These are phyloP conservation scores for Sordariomycetes sp. DNA, from an alignment of 2,329 filamentous ascomycete species.

Conservation along the genomic window DNA sequence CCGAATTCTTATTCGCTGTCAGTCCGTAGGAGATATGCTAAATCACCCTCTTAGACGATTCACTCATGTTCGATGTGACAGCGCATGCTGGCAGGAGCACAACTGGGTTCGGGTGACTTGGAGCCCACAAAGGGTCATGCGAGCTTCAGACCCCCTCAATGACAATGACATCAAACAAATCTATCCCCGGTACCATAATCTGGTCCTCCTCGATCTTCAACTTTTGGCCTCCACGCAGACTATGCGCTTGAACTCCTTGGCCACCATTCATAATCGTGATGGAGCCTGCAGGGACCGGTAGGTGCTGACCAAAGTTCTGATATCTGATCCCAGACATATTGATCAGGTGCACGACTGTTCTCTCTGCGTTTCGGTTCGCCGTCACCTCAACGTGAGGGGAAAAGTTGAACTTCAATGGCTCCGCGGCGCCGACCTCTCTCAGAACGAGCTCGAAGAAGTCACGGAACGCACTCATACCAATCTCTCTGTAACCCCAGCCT, in stretches of 20 bases:
- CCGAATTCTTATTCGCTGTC: too few relatives aligned
- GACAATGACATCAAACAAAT: slow-evolving; percentile 7
- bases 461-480: slow-evolving; percentile 5
- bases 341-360: slow-evolving; percentile 6
- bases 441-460: slow-evolving; percentile 5
- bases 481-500: slow-evolving; percentile 6
- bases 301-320: slow-evolving; percentile 7
- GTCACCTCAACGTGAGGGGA: slow-evolving; percentile 7
- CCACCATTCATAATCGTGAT: slow-evolving; percentile 2
- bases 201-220: slow-evolving; percentile 5
- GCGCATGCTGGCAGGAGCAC: too few relatives aligned
- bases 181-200: slow-evolving; percentile 6
- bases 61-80: too few relatives aligned
- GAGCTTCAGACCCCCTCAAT: slow-evolving; percentile 6
- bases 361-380: slow-evolving; percentile 2
- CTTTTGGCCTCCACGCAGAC: not conserved
- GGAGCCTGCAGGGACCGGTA: slow-evolving; percentile 4
- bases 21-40: too few relatives aligned
- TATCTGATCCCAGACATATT: slow-evolving; percentile 7
- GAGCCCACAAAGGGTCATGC: too few relatives aligned
- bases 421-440: slow-evolving; percentile 1
- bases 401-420: slow-evolving; percentile 4
- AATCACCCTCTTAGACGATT: too few relatives aligned
- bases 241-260: slow-evolving; percentile 2
- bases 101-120: too few relatives aligned